Conservation (phyloP, 345 rosid genomes). For the Hirschfeldia incana region DNA sequence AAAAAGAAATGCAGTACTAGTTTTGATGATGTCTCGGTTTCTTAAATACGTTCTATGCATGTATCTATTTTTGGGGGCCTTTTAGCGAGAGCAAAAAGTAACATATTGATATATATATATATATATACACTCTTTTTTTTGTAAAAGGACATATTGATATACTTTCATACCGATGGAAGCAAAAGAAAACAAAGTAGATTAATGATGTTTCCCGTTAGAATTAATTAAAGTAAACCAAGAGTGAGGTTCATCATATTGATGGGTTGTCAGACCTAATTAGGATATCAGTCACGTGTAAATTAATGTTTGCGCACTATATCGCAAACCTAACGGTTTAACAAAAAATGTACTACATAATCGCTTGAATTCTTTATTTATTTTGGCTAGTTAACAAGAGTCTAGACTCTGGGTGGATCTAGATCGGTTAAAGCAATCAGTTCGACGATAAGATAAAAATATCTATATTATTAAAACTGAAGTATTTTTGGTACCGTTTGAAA, state of each 20-base stretch:
- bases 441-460: background rate
- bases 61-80: too few species aligned
- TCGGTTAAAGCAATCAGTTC: conserved; percentile 3
- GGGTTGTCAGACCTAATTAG: conserved; percentile 30
- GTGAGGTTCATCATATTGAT: conserved; percentile 27
- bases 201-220: conserved; percentile 28
- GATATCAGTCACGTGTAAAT: conserved; percentile 30
- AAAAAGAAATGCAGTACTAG: too few species aligned
- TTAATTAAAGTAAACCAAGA: conserved; percentile 33
- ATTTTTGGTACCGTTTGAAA: too few species aligned
- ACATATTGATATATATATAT: background rate
- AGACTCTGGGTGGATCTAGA: conserved; percentile 14
- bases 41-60: too few species aligned
- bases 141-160: background rate
- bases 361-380: background rate
- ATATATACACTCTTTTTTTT: too few species aligned
- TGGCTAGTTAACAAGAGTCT: background rate
- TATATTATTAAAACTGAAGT: background rate
- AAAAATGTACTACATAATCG: background rate
- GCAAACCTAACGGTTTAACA: conserved; percentile 21
- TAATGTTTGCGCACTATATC: conserved; percentile 17
- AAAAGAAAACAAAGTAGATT: conserved; percentile 14
- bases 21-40: too few species aligned
- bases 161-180: too few species aligned
- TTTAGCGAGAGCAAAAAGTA: conserved; percentile 23